Evolutionary conservation across 305 asterid genomes (phyloP).

Genomic region (Fraxinus sp.): DNA sequence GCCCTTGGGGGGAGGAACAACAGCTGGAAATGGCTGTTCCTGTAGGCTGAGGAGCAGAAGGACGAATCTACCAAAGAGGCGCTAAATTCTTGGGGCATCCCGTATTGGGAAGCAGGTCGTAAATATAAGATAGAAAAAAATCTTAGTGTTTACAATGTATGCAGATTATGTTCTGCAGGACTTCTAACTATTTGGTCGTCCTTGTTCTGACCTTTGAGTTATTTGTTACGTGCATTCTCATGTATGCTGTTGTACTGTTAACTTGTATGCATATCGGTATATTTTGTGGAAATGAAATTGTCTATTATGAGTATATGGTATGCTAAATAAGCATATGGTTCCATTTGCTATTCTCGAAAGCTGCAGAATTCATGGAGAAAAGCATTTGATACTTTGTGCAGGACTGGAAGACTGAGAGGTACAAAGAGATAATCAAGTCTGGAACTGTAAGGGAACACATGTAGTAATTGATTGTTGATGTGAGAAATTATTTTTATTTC

Average conservation of each 20-base stretch:
- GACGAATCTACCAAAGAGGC: not conserved
- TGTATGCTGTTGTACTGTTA: not conserved
- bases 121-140: not conserved
- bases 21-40: not conserved
- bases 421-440: slow-evolving; percentile 82
- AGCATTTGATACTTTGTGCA: slow-evolving; percentile 31
- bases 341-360: not conserved
- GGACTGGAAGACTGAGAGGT: slow-evolving; percentile 99
- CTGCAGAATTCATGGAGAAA: slow-evolving; percentile 6
- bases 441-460: slow-evolving; percentile 68
- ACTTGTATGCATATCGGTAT: not conserved
- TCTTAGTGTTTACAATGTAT: not conserved
- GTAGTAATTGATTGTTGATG: not conserved
- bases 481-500: slow-evolving; percentile 8
- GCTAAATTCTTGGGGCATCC: not conserved
- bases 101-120: not conserved
- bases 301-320: not conserved
- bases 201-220: not conserved
- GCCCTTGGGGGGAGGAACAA: not conserved
- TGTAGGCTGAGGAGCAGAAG: not conserved
- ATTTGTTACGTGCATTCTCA: not conserved
- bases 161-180: not conserved
- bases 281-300: slow-evolving; percentile 13
- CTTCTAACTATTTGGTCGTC: not conserved
- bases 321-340: not conserved